Conservation (phyloP, 805 yeast genomes). For the Kazachstania bromeliacearum region DNA sequence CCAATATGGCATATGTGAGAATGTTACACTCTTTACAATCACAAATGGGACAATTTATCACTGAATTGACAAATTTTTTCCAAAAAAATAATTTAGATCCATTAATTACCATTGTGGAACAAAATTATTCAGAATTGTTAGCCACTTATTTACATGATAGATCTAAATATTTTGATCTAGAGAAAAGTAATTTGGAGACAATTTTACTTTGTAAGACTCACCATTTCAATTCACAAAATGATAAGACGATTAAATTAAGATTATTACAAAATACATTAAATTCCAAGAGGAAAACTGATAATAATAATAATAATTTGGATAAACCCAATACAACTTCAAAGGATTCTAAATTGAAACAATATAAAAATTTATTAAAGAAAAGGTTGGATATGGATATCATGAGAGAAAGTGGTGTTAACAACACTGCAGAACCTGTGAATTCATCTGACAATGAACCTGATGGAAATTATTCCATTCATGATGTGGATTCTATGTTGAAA, state of each 20-base stretch:
- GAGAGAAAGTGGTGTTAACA: background rate
- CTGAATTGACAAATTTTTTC: slow-evolving; percentile 55
- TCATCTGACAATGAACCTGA: background rate
- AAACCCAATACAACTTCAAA: slow-evolving; percentile 1
- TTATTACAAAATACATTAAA: slow-evolving; percentile 24
- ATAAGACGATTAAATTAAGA: slow-evolving; percentile 24
- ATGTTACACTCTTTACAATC: slow-evolving; percentile 59
- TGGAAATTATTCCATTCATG: slow-evolving; percentile 22
- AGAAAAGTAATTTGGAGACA: slow-evolving; percentile 54
- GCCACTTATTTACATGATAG: slow-evolving; percentile 56
- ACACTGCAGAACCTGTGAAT: background rate
- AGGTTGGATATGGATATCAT: slow-evolving; percentile 30
- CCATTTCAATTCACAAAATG: slow-evolving; percentile 26
- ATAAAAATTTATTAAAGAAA: slow-evolving; percentile 48
- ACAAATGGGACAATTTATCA: slow-evolving; percentile 49
- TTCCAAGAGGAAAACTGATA: slow-evolving; percentile 20
- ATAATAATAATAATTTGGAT: slow-evolving; percentile 7
- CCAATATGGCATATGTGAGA: slow-evolving; percentile 67
- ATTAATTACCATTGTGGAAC: slow-evolving; percentile 47
- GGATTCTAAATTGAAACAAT: slow-evolving; percentile 38
- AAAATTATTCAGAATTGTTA: slow-evolving; percentile 63
- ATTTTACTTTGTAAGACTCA: slow-evolving; percentile 28
- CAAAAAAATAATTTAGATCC: slow-evolving; percentile 34
- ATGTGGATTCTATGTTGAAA: slow-evolving; percentile 56
- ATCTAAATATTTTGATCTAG: slow-evolving; percentile 55